These are phyloP conservation scores for Diaporthe capsici DNA, from an alignment of 2,329 filamentous ascomycete genomes.

Conservation along the genomic window DNA sequence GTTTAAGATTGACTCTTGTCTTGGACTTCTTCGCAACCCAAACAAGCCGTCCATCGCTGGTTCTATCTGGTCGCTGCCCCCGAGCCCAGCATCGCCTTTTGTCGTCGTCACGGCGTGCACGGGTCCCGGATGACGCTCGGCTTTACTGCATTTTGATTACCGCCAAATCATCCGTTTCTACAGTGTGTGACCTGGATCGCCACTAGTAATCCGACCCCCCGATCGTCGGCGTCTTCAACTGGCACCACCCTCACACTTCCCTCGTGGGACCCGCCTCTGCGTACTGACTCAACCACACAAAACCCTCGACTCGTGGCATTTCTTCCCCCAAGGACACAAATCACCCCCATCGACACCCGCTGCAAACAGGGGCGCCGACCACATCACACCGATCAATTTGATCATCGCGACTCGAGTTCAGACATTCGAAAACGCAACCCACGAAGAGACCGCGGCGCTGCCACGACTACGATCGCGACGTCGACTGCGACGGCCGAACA, in stretches of 20 bases:
- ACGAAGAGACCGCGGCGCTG: neutral
- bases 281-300: conserved; percentile 26
- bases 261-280: neutral
- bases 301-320: conserved; percentile 26
- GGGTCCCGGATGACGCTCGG: conserved; percentile 34
- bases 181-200: conserved; percentile 32
- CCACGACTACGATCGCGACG: neutral
- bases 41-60: neutral
- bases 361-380: conserved; percentile 5
- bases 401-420: neutral
- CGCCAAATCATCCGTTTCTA: conserved; percentile 10
- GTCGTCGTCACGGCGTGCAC: neutral
- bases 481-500: neutral
- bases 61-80: neutral
- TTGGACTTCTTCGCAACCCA: neutral
- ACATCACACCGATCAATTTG: neutral
- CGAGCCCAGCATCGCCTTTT: neutral
- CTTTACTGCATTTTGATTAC: conserved; percentile 15
- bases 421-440: neutral
- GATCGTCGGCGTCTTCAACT: conserved; percentile 14
- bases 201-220: conserved; percentile 41
- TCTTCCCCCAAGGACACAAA: conserved; percentile 1
- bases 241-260: neutral
- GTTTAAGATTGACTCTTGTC: neutral
- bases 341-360: neutral